phyloP scores from a whole-genome alignment of 2,329 filamentous ascomycete species.

The Magnaporthiopsis incrustans region DNA sequence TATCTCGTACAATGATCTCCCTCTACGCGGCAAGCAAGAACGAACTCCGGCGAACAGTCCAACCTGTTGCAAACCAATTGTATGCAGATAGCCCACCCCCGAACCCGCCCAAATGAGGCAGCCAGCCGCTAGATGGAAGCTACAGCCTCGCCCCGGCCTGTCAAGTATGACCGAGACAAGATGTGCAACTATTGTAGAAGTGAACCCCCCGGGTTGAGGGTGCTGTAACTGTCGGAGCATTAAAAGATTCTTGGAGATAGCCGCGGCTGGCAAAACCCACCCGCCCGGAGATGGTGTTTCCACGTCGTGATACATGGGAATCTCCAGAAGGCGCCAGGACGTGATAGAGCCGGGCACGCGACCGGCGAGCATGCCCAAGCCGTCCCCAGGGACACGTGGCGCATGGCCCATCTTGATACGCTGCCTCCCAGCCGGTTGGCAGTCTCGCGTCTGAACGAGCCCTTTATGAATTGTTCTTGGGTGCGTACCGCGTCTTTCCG shows the following conservation, averaged over 20 bases:
- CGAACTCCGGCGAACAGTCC: background rate
- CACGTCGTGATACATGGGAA: background rate
- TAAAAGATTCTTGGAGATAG: background rate
- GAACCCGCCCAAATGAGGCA: background rate
- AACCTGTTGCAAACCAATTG: background rate
- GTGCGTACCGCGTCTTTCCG: constrained; percentile 72
- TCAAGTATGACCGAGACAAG: background rate
- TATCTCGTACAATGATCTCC: background rate
- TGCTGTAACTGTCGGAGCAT: background rate
- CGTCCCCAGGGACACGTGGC: background rate
- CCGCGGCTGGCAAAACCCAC: background rate
- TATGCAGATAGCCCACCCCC: background rate
- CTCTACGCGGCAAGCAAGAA: background rate
- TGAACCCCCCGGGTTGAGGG: background rate
- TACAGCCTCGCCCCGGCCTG: background rate
- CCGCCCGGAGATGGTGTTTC: background rate
- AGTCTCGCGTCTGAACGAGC: background rate
- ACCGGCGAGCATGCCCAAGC: background rate
- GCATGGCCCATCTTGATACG: too few species aligned
- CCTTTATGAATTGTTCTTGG: constrained; percentile 42
- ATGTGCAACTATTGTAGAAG: background rate
- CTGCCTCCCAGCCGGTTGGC: too few species aligned
- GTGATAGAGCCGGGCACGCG: background rate
- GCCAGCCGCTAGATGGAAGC: background rate
- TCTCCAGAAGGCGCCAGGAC: background rate